Conservation (phyloP, 139 green algal genomes). For the Dunaliella primolecta region DNA sequence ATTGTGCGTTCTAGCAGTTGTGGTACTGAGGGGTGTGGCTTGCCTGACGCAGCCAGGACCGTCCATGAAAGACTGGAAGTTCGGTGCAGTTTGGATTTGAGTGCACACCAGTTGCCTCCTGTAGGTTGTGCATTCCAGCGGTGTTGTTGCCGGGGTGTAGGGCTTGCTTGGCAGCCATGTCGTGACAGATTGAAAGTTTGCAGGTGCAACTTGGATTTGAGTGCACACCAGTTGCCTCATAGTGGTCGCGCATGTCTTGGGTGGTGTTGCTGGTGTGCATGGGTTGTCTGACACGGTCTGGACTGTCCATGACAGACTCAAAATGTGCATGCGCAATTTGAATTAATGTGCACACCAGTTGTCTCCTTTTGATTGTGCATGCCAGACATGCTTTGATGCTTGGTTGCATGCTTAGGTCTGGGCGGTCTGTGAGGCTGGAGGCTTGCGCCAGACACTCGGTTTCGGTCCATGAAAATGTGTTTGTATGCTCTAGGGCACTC, state of each 20-base stretch:
- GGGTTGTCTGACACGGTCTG: slow-evolving; percentile 92
- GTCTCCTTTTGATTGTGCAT: not conserved
- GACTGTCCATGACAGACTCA: slow-evolving; percentile 99
- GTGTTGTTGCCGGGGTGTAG: not conserved
- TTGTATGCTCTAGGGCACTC: too few relatives aligned
- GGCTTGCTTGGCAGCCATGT: not conserved
- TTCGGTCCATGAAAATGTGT: too few relatives aligned
- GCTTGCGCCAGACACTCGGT: too few relatives aligned
- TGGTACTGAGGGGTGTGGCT: slow-evolving; percentile 95
- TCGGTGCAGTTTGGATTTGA: slow-evolving; percentile 28
- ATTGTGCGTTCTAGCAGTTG: too few relatives aligned
- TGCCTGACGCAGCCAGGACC: slow-evolving; percentile 92
- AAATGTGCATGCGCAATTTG: slow-evolving; percentile 73
- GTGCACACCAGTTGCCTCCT: too few relatives aligned
- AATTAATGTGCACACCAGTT: too few relatives aligned
- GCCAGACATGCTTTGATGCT: too few relatives aligned
- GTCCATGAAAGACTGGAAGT: slow-evolving; percentile 99
- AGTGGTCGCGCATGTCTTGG: too few relatives aligned
- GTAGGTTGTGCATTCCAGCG: not conserved
- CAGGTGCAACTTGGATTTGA: too few relatives aligned
- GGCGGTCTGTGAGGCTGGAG: too few relatives aligned
- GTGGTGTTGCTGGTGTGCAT: slow-evolving; percentile 95
- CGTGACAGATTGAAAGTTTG: not conserved
- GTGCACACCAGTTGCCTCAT: too few relatives aligned
- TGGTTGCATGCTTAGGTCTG: too few relatives aligned